Base-by-base conservation (phyloP, 2,329 filamentous ascomycete genomes). In the Phaeosphaeriaceae sp. region DNA sequence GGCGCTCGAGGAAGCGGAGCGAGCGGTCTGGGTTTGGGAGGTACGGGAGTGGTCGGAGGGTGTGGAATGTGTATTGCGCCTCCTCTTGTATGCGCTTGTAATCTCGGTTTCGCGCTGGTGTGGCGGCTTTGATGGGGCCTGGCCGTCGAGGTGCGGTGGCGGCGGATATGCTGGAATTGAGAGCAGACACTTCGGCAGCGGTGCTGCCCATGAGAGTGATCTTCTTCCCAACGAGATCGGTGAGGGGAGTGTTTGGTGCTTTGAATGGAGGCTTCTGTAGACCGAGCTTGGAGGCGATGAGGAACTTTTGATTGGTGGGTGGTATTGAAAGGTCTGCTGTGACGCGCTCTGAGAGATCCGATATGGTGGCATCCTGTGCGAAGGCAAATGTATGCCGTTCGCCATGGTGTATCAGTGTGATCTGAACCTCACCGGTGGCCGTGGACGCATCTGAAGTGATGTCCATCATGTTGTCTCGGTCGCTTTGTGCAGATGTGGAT, bases 51-150 rank as follows among this genome's bases (percentile, higher is more conserved):
- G 93, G 91, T 1, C 88, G 85, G 0, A 98, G 82, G 0, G 87
- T 86, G 62, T 89, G 85, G 79, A 99, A 99, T 0, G 91, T 96
- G 80, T 96, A 97, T 58, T 82, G 83, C 20, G 83, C 81, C 57
- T 89, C 85, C n/a, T 87, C 86, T 71, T 82, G 79, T 1, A 79
- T 73, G 42, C 79, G 81, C 65, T 81, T 81, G 75, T 79, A 73
- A 72, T 80, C 82, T 60, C 76, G 71, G 55, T 78, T 82, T 45
- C 67, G 74, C 21, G 74, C 72, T 54, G 70, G 79, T 61, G 62
- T 72, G 51, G 75, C 78, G 68, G 68, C 74, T 76, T 76, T 79
- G 72, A 78, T 75, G 68, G 66, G 78, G 52, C 68, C 75, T 54
- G 61, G 75, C 57, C 72, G 71, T 58, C 79, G 80, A 53, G 73